These are phyloP conservation scores for Fusarium subtropicale DNA, from an alignment of 2,329 filamentous ascomycete species.

Conservation along the genomic window DNA sequence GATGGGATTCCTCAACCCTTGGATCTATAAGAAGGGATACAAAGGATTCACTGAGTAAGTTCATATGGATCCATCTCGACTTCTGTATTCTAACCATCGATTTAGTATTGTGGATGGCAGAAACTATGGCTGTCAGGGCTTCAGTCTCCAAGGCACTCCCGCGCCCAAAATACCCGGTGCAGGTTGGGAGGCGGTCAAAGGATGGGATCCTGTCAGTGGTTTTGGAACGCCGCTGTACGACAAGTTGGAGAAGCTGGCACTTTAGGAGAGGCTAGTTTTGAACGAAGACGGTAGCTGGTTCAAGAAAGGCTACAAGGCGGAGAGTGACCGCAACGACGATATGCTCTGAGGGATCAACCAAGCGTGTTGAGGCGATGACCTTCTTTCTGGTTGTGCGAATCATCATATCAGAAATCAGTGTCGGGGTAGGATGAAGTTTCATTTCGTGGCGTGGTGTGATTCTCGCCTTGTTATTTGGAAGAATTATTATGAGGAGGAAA, in stretches of 20 bases:
- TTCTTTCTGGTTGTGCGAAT: background rate
- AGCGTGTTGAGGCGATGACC: background rate
- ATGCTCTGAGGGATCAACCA: background rate
- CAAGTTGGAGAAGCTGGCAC: constrained; percentile 44
- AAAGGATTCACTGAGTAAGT: constrained; percentile 54
- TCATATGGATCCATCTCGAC: accelerated
- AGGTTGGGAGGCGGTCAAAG: constrained; percentile 47
- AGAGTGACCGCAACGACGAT: background rate
- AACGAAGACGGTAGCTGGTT: background rate
- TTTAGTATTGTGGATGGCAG: constrained; percentile 53
- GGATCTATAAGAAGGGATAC: constrained; percentile 61
- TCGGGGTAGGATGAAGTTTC: background rate
- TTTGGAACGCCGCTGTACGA: constrained; percentile 60
- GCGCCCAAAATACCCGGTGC: constrained; percentile 47
- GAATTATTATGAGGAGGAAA: background rate
- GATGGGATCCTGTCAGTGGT: constrained; percentile 57
- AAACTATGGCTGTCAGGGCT: constrained; percentile 50
- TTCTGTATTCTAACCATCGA: background rate
- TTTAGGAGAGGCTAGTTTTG: constrained; percentile 12
- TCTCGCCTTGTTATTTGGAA: background rate
- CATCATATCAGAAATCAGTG: background rate
- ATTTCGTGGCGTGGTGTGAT: background rate
- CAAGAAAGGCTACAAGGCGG: background rate
- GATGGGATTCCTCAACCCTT: constrained; percentile 72
- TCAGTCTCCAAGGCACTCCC: constrained; percentile 40